These are phyloP conservation scores for Mortierella sp. DNA, from an alignment of 371 early-diverging fungal species.

Conservation along the genomic window DNA sequence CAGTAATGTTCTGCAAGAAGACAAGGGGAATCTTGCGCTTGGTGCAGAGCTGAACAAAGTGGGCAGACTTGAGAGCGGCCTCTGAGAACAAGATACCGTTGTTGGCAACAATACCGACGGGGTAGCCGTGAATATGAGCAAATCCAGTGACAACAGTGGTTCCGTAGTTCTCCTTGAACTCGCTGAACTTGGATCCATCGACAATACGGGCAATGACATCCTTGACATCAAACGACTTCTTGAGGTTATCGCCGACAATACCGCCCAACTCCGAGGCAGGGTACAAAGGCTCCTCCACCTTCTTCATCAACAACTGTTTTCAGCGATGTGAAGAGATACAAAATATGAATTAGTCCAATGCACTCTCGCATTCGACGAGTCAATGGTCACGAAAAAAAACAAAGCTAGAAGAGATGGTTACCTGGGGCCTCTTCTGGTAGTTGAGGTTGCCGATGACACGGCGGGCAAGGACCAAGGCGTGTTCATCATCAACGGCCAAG, in stretches of 20 bases:
- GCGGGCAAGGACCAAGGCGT: conserved; percentile 92
- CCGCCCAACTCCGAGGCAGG: conserved; percentile 91
- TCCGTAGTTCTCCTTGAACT: conserved; percentile 97
- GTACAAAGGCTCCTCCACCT: conserved; percentile 89
- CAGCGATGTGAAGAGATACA: neutral
- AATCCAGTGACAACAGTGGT: conserved; percentile 96
- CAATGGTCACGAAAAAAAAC: neutral
- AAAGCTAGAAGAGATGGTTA: conserved; percentile 21
- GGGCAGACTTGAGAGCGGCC: conserved; percentile 96
- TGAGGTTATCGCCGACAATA: conserved; percentile 95
- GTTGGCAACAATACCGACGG: conserved; percentile 98
- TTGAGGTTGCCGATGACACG: conserved; percentile 91
- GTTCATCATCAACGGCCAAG: conserved; percentile 91
- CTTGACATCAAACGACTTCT: conserved; percentile 92
- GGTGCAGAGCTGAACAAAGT: conserved; percentile 96
- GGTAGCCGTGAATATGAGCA: conserved; percentile 93
- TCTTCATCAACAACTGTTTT: conserved; percentile 61
- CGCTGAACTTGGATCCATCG: conserved; percentile 94
- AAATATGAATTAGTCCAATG: neutral
- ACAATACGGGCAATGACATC: conserved; percentile 97
- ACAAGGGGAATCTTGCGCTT: conserved; percentile 95
- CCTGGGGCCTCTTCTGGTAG: conserved; percentile 75
- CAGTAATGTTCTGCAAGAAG: conserved; percentile 97
- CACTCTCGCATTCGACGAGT: neutral
- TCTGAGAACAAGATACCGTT: conserved; percentile 98